Conservation (phyloP, 352 stramenopile genomes). For the Pythium guiyangense region DNA sequence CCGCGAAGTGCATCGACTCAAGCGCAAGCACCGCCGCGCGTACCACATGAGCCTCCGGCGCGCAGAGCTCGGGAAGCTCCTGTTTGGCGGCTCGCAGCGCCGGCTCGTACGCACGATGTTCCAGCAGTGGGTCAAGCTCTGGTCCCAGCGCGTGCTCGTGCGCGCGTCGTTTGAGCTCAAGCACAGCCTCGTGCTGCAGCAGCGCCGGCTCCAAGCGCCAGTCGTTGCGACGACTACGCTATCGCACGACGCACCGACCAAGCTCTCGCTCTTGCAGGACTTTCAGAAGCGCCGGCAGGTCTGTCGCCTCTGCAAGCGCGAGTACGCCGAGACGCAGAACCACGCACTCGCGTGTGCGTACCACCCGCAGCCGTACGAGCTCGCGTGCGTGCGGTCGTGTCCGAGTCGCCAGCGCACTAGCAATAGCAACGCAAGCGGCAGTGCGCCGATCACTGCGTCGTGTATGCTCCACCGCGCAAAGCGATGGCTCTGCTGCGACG, state of each 20-base stretch:
- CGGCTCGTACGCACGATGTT: constrained; percentile 42
- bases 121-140: constrained; percentile 55
- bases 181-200: constrained; percentile 50
- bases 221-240: neutral
- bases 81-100: constrained; percentile 40
- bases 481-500: constrained; percentile 72
- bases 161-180: constrained; percentile 66
- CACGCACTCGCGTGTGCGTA: constrained; percentile 58
- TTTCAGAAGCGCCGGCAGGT: constrained; percentile 48
- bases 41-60: constrained; percentile 40
- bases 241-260: constrained; percentile 9
- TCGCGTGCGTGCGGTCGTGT: constrained; percentile 59
- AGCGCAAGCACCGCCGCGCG: constrained; percentile 40
- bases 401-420: constrained; percentile 20
- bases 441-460: constrained; percentile 13
- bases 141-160: constrained; percentile 47
- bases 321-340: constrained; percentile 77
- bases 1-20: constrained; percentile 40
- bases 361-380: constrained; percentile 55
- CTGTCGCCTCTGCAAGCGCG: constrained; percentile 54
- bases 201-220: constrained; percentile 30
- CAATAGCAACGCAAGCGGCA: neutral
- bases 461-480: constrained; percentile 75
- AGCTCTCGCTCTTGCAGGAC: constrained; percentile 49
- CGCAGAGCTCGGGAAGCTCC: constrained; percentile 40